A percentile compares a stretch with the other conserved stretches of the same genome.
Evolutionary conservation across 352 stramenopile species (phyloP).

Genomic region (Globisporangium viniferum): DNA sequence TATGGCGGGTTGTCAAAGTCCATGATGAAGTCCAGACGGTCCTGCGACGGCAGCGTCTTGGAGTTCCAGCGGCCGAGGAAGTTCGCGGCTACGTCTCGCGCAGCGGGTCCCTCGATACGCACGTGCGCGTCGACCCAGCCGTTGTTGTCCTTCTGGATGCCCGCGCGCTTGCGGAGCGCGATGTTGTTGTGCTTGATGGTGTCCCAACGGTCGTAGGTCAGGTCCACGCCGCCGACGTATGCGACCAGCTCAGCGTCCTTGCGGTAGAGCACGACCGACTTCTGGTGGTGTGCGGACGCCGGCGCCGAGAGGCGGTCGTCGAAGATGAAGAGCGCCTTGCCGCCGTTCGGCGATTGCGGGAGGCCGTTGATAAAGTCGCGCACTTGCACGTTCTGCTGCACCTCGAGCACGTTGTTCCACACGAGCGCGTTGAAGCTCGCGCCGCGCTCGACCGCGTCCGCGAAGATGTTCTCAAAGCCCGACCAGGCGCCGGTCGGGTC

Average conservation of each 20-base stretch:
- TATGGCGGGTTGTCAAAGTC: slow-evolving; percentile 46
- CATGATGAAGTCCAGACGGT: slow-evolving; percentile 29
- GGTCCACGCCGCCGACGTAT: slow-evolving; percentile 52
- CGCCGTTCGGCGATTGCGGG: slow-evolving; percentile 24
- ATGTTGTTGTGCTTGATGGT: slow-evolving; percentile 47
- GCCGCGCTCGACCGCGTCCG: slow-evolving; percentile 26
- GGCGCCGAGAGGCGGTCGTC: slow-evolving; percentile 34
- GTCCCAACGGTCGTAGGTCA: slow-evolving; percentile 62
- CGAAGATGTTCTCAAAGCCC: slow-evolving; percentile 33
- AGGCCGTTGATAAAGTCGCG: slow-evolving; percentile 61
- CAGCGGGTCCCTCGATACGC: slow-evolving; percentile 40
- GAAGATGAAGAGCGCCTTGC: slow-evolving; percentile 35
- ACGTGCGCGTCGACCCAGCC: slow-evolving; percentile 55
- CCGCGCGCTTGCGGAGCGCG: slow-evolving; percentile 28
- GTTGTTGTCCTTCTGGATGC: slow-evolving; percentile 29
- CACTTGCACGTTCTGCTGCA: slow-evolving; percentile 47
- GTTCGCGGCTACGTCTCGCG: slow-evolving; percentile 49
- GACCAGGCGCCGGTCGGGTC: slow-evolving; percentile 26
- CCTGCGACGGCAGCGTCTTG: slow-evolving; percentile 21
- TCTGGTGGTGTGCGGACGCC: slow-evolving; percentile 47
- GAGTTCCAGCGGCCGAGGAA: slow-evolving; percentile 57
- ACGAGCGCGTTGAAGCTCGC: slow-evolving; percentile 51
- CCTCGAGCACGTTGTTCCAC: slow-evolving; percentile 63
- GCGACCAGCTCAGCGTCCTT: slow-evolving; percentile 14
- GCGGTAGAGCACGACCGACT: slow-evolving; percentile 25